Base-by-base conservation (phyloP, 768 basidiomycete genomes). In the Tephrocybe sp. region DNA sequence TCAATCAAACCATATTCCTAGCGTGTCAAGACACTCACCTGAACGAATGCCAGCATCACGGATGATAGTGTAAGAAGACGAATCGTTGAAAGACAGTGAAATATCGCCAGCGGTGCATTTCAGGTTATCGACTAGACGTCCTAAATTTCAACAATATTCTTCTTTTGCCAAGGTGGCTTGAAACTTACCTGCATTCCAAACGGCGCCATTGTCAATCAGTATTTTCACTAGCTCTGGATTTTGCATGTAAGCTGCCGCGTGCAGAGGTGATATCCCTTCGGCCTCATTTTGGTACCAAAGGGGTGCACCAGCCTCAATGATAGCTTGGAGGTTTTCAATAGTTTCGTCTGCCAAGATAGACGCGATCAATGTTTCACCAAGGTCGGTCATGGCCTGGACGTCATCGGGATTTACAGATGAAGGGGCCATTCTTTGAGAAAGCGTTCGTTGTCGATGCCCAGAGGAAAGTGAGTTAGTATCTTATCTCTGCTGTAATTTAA, bases 31-130 rank as follows among this genome's bases (percentile, higher is more conserved):
- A 14, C 8, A 46, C 74, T 31, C 62, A 91, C 95, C 94, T 69
- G 89, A 79, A 51, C 96, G 84, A 52, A 98, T 84, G 7, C 96
- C 97, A 49, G 96, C 90, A 69, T 96, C 87, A n/a, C 92, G 81
- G 42, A 99, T 88, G 45, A 82, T 62, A 17, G 72, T 78, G 67
- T 98, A 98, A 13, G 85, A 85, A 34, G 71, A 70, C 49, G 73
- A 69, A 59, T 94, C 80, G 59, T 96, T 95, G 66, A 89, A 78
- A 7, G 93, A 96, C 26, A 93, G 72, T 10, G 93, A 88, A 45
- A 98, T 82, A 59, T 98, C 96, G 8, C 85, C 94, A 1, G 97
- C 91, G 7, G 92, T 96, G 60, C 87, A 82, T 36, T 83, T 80
- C 51, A 85, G 68, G 52, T 84, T 77, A 63, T 97, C 92, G 55